Conservation (phyloP, 768 basidiomycete species). For the Pleurotus pulmonarius region DNA sequence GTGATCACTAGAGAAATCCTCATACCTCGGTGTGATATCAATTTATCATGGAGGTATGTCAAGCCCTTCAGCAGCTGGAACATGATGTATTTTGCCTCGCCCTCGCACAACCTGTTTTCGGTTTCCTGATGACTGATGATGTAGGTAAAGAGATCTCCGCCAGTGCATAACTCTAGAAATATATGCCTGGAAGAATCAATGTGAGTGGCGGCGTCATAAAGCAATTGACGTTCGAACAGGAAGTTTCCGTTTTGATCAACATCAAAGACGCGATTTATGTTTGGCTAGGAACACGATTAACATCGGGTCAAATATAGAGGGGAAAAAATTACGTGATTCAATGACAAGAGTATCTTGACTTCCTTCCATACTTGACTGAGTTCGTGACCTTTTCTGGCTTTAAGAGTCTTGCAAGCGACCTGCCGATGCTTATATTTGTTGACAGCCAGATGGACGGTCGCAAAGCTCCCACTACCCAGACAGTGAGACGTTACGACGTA, state of each 20-base stretch:
- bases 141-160: slow-evolving; percentile 86
- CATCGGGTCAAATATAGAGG: background rate
- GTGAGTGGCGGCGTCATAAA: slow-evolving; percentile 1
- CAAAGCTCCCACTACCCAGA: slow-evolving; percentile 79
- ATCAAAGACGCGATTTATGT: slow-evolving; percentile 75
- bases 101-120: slow-evolving; percentile 58
- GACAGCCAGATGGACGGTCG: slow-evolving; percentile 75
- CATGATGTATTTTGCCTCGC: slow-evolving; percentile 82
- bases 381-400: slow-evolving; percentile 56
- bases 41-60: slow-evolving; percentile 63
- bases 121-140: slow-evolving; percentile 58
- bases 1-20: background rate
- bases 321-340: slow-evolving; percentile 58
- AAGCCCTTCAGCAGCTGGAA: slow-evolving; percentile 74
- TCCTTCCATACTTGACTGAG: slow-evolving; percentile 68
- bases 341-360: slow-evolving; percentile 64
- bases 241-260: slow-evolving; percentile 61
- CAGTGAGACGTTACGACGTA: slow-evolving; percentile 78
- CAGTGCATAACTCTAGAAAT: slow-evolving; percentile 82
- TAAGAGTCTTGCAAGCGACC: slow-evolving; percentile 83
- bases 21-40: slow-evolving; percentile 78
- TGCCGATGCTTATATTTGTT: slow-evolving; percentile 62
- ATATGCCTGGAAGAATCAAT: slow-evolving; percentile 50
- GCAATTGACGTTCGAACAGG: slow-evolving; percentile 34
- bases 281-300: slow-evolving; percentile 46